These are phyloP conservation scores for Endothia cerciana DNA, from an alignment of 2,329 filamentous ascomycete genomes.

Conservation along the genomic window DNA sequence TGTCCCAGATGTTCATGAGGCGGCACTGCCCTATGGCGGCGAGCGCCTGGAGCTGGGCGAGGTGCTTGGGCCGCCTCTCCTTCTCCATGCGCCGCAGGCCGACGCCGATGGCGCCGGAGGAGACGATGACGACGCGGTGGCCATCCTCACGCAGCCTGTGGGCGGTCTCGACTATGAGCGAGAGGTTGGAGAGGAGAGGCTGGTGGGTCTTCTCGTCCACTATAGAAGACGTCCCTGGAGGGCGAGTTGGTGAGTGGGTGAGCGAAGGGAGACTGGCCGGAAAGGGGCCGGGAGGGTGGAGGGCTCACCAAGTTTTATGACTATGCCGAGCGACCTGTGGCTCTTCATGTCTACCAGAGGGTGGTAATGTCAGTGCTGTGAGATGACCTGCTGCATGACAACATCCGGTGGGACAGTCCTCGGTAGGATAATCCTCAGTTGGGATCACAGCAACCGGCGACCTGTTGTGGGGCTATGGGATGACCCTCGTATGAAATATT, in stretches of 20 bases:
- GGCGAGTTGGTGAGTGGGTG: background rate
- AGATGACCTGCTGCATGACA: no score
- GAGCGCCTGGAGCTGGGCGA: slow-evolving; percentile 86
- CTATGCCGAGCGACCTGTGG: slow-evolving; percentile 70
- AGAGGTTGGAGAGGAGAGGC: slow-evolving; percentile 87
- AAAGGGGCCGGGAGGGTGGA: background rate
- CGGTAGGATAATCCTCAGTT: slow-evolving; percentile 31
- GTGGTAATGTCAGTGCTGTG: slow-evolving; percentile 28
- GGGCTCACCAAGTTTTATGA: slow-evolving; percentile 81
- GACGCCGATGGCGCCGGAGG: slow-evolving; percentile 94
- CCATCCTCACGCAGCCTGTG: slow-evolving; percentile 87
- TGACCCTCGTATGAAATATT: background rate
- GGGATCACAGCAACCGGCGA: background rate
- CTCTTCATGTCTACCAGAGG: slow-evolving; percentile 62
- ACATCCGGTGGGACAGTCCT: background rate
- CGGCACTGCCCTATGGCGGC: slow-evolving; percentile 96
- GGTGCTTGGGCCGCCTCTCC: slow-evolving; percentile 83
- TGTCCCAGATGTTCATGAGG: slow-evolving; percentile 94
- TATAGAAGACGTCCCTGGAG: slow-evolving; percentile 92
- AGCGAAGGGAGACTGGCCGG: background rate
- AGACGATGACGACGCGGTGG: slow-evolving; percentile 93
- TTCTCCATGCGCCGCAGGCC: slow-evolving; percentile 89
- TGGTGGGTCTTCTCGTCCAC: slow-evolving; percentile 96
- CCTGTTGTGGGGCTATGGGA: background rate
- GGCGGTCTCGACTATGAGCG: slow-evolving; percentile 91